A percentile compares a stretch with the other conserved stretches of the same genome.
Evolutionary conservation across 1,284 basidiomycete genomes (phyloP).

Genomic region (Puccinia novopanici): DNA sequence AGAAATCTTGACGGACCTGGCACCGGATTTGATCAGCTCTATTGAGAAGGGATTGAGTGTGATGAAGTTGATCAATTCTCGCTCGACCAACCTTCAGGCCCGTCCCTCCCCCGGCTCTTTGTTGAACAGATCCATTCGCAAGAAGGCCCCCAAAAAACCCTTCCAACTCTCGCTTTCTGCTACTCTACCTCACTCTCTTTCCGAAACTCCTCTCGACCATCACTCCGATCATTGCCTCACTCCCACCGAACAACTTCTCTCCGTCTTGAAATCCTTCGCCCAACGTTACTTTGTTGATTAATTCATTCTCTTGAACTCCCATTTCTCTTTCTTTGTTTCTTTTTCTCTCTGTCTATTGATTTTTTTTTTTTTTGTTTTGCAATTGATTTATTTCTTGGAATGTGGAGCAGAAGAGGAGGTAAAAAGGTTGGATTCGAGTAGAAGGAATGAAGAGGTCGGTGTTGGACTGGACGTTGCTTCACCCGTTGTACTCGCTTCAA

Average conservation of each 20-base stretch:
- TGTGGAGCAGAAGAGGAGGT: no score
- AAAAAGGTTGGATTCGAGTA: no score
- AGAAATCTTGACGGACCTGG: slow-evolving; percentile 42
- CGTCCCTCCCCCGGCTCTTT: background rate
- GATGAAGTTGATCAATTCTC: slow-evolving; percentile 14
- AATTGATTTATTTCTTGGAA: no score
- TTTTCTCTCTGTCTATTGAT: background rate
- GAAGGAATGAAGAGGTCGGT: no score
- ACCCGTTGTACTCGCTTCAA: no score
- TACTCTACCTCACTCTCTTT: background rate
- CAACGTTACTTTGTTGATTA: slow-evolving; percentile 22
- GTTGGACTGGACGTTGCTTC: no score
- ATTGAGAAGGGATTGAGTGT: slow-evolving; percentile 42
- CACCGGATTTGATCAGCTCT: slow-evolving; percentile 35
- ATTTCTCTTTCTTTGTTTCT: background rate
- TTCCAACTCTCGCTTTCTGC: background rate
- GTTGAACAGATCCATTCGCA: background rate
- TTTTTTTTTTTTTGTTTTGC: slow-evolving; percentile 3
- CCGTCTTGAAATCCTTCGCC: slow-evolving; percentile 20
- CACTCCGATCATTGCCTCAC: background rate
- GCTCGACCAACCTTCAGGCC: background rate
- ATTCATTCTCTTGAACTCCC: background rate
- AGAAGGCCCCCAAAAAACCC: slow-evolving; percentile 16
- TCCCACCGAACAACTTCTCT: slow-evolving; percentile 4
- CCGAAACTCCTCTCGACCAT: background rate